Percentiles rank a stretch among this genome's conserved stretches.
Evolutionary conservation across 2,329 filamentous ascomycete genomes (phyloP).

Genomic region (Dendryphion nanum): DNA sequence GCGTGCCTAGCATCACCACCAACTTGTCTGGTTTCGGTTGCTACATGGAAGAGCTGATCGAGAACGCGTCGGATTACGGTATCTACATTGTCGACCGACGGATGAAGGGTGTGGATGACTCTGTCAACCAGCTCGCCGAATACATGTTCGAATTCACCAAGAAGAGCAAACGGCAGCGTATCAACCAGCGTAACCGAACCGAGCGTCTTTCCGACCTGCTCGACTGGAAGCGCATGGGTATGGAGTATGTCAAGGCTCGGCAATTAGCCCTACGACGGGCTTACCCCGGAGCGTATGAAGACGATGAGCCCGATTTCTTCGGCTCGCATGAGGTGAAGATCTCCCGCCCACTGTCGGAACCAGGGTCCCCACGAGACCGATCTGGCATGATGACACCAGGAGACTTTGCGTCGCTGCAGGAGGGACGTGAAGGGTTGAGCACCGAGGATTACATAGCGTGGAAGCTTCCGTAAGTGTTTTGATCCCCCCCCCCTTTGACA

Average conservation of each 20-base stretch:
- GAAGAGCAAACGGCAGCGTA: slow-evolving; percentile 93
- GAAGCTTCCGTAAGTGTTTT: slow-evolving; percentile 90
- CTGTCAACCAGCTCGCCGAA: slow-evolving; percentile 88
- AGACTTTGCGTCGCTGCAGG: slow-evolving; percentile 94
- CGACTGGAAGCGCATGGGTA: slow-evolving; percentile 99
- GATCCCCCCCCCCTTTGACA: not conserved
- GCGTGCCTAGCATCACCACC: slow-evolving; percentile 95
- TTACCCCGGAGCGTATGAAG: slow-evolving; percentile 81
- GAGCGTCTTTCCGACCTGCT: slow-evolving; percentile 91
- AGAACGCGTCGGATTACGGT: slow-evolving; percentile 96
- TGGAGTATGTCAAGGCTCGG: slow-evolving; percentile 98
- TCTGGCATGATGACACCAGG: slow-evolving; percentile 99
- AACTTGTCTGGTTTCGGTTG: slow-evolving; percentile 97
- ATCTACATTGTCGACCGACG: slow-evolving; percentile 98
- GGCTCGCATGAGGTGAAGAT: slow-evolving; percentile 94
- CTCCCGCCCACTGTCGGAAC: slow-evolving; percentile 87
- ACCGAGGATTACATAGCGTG: slow-evolving; percentile 98
- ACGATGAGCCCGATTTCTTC: slow-evolving; percentile 81
- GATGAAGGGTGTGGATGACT: slow-evolving; percentile 94
- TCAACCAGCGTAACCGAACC: slow-evolving; percentile 97
- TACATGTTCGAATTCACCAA: slow-evolving; percentile 92
- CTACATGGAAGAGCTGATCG: slow-evolving; percentile 99
- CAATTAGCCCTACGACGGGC: slow-evolving; percentile 89
- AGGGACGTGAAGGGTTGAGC: slow-evolving; percentile 86
- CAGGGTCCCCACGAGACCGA: slow-evolving; percentile 85